Conservation (phyloP, 2,329 filamentous ascomycete genomes). For the Monosporascus sp. region DNA sequence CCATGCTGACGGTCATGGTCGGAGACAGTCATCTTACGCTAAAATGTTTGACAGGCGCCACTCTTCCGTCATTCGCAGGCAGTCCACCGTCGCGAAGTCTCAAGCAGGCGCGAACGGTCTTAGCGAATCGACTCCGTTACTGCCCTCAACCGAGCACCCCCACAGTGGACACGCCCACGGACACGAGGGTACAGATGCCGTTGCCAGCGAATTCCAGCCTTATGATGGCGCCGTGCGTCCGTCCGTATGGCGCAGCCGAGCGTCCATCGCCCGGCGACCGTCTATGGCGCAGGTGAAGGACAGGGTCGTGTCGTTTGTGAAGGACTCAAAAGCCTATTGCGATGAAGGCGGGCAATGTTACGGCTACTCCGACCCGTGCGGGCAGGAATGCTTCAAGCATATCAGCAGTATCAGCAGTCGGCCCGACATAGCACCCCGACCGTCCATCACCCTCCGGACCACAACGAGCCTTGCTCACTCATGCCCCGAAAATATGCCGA, state of each 20-base stretch:
- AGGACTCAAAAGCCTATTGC: slow-evolving; percentile 58
- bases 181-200: slow-evolving; percentile 24
- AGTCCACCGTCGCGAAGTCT: slow-evolving; percentile 7
- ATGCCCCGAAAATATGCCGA: slow-evolving; percentile 13
- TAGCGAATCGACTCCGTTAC: slow-evolving; percentile 45
- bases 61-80: slow-evolving; percentile 6
- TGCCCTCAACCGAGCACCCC: slow-evolving; percentile 23
- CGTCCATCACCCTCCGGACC: slow-evolving; percentile 35
- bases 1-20: slow-evolving; percentile 15
- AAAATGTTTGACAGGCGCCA: slow-evolving; percentile 16
- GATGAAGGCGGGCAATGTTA: slow-evolving; percentile 57
- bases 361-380: slow-evolving; percentile 61
- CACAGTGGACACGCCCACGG: slow-evolving; percentile 19
- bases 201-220: slow-evolving; percentile 13
- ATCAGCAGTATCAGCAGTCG: slow-evolving; percentile 38
- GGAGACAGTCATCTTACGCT: slow-evolving; percentile 19
- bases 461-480: slow-evolving; percentile 32
- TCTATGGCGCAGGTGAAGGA: slow-evolving; percentile 52
- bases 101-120: slow-evolving; percentile 13
- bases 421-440: slow-evolving; percentile 27
- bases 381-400: slow-evolving; percentile 61
- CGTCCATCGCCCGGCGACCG: slow-evolving; percentile 36
- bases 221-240: slow-evolving; percentile 3
- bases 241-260: slow-evolving; percentile 16
- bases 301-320: slow-evolving; percentile 59